A percentile compares a stretch with the other conserved stretches of the same genome.
Conservation (phyloP, 805 yeast genomes). For the Tanozyma kutaoensis region DNA sequence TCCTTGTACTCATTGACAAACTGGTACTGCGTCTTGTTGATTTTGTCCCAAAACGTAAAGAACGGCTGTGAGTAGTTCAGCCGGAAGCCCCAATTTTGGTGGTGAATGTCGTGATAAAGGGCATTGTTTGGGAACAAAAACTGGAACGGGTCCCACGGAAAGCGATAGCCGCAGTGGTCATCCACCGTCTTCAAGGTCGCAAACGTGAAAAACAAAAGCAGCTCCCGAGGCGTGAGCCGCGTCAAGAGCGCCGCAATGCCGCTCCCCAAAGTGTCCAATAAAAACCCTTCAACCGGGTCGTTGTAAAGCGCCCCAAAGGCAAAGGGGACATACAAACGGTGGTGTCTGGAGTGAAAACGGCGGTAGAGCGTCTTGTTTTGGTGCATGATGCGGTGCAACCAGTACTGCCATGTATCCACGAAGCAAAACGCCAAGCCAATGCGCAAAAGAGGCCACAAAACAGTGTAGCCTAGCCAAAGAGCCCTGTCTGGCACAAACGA, state of each 20-base stretch:
- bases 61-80: conserved; percentile 92
- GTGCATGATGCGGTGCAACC: conserved; percentile 85
- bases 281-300: conserved; percentile 86
- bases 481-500: conserved; percentile 31
- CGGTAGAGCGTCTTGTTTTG: conserved; percentile 61
- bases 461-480: conserved; percentile 43
- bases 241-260: conserved; percentile 64
- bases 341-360: conserved; percentile 88
- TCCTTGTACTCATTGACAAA: conserved; percentile 47
- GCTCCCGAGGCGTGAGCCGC: conserved; percentile 63
- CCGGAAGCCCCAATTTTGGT: conserved; percentile 91
- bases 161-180: conserved; percentile 95
- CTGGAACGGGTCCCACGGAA: conserved; percentile 90
- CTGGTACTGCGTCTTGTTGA: conserved; percentile 60
- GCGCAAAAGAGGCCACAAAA: conserved; percentile 48
- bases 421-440: conserved; percentile 52
- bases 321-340: conserved; percentile 86
- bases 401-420: conserved; percentile 93
- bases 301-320: conserved; percentile 95
- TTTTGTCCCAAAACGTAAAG: conserved; percentile 83
- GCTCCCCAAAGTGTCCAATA: conserved; percentile 86
- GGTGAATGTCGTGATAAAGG: conserved; percentile 94
- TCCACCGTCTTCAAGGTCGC: conserved; percentile 95
- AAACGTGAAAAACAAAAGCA: conserved; percentile 61
- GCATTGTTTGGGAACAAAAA: conserved; percentile 87